These are phyloP conservation scores for Talaromyces nanjingensis DNA, from an alignment of 495 filamentous ascomycete genomes.

Conservation along the genomic window DNA sequence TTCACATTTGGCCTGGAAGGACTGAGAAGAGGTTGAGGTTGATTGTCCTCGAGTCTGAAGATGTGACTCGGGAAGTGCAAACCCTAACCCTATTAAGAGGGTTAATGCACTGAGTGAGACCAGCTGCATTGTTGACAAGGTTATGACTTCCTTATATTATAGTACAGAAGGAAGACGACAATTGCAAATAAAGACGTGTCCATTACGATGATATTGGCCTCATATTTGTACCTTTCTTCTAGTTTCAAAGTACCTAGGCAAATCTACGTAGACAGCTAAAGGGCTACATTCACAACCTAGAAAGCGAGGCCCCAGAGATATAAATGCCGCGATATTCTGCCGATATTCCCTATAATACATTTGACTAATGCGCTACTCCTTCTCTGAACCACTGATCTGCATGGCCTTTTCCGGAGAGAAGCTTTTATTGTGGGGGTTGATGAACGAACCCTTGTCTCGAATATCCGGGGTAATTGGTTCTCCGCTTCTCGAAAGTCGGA, in stretches of 20 bases:
- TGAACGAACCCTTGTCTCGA: no score
- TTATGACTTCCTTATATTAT: not conserved
- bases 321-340: not conserved
- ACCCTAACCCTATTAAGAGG: not conserved
- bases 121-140: not conserved
- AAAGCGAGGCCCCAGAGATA: not conserved
- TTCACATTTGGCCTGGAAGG: not conserved
- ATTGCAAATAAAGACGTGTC: not conserved
- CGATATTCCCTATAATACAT: not conserved
- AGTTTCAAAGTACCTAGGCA: not conserved
- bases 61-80: not conserved
- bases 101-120: not conserved
- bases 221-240: not conserved
- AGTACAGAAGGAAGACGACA: not conserved
- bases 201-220: not conserved
- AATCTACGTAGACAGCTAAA: not conserved
- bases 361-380: no score
- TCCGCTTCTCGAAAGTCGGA: no score
- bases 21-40: not conserved
- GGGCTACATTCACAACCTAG: not conserved
- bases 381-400: no score
- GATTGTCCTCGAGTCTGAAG: not conserved
- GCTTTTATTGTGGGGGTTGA: no score
- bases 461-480: no score
- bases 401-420: no score